Conservation (phyloP, 73 alveolate genomes). For the Diophrys appendiculata region DNA sequence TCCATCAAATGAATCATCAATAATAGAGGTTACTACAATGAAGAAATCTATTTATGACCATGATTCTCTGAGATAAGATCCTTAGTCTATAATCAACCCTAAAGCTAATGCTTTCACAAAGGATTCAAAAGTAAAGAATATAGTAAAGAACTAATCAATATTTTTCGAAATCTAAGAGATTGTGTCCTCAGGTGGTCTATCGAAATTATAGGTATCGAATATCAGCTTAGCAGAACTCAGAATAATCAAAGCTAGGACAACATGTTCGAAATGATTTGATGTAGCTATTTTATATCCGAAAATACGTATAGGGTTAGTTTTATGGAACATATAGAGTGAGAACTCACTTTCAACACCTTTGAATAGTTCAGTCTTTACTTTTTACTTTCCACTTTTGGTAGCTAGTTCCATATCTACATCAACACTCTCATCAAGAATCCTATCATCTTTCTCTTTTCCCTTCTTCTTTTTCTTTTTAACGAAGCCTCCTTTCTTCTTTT, state of each 20-base stretch:
- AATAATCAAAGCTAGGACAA: conserved; percentile 1
- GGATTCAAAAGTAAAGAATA: conserved; percentile 80
- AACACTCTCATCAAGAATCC: conserved; percentile 27
- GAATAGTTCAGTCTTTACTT: conserved; percentile 37
- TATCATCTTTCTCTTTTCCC: not conserved
- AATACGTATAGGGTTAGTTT: conserved; percentile 73
- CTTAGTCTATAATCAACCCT: conserved; percentile 86
- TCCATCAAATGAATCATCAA: conserved; percentile 71
- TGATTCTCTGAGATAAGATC: conserved; percentile 85
- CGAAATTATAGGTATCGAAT: conserved; percentile 23
- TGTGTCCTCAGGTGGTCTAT: conserved; percentile 42
- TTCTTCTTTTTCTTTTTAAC: conserved; percentile 30
- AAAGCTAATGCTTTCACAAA: conserved; percentile 74
- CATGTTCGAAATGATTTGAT: not conserved
- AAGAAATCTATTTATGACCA: conserved; percentile 91
- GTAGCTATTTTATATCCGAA: not conserved
- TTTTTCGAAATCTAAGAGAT: conserved; percentile 49
- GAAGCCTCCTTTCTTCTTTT: conserved; percentile 2
- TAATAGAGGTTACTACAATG: conserved; percentile 79
- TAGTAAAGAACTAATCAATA: conserved; percentile 80
- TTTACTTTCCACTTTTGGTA: conserved; percentile 1
- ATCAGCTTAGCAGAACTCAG: not conserved
- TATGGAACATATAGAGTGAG: conserved; percentile 71
- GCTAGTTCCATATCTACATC: conserved; percentile 37
- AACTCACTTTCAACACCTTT: conserved; percentile 80